Evolutionary conservation across 805 yeast genomes (phyloP).

Genomic region (Wickerhamiella sergipiensis): DNA sequence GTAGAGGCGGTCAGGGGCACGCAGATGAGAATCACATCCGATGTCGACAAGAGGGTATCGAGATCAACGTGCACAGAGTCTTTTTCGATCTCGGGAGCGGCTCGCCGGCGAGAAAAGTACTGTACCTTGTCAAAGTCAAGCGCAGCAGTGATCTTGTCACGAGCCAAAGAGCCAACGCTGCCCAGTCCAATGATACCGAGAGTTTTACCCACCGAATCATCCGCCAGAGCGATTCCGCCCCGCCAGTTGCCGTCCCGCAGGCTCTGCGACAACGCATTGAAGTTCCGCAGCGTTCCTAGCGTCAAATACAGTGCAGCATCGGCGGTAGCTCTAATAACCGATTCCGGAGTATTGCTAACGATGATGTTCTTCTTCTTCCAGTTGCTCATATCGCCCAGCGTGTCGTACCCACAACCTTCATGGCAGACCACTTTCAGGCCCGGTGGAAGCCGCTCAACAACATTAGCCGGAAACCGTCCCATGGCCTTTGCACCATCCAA

Average conservation of each 20-base stretch:
- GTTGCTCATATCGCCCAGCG: slow-evolving; percentile 31
- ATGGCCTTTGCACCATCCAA: slow-evolving; percentile 28
- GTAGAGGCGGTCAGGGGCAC: slow-evolving; percentile 42
- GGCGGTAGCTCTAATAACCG: slow-evolving; percentile 44
- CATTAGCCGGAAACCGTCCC: slow-evolving; percentile 34
- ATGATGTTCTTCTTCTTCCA: slow-evolving; percentile 32
- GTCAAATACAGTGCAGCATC: slow-evolving; percentile 40
- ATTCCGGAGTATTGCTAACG: slow-evolving; percentile 38
- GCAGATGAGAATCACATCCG: slow-evolving; percentile 38
- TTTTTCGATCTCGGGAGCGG: slow-evolving; percentile 34
- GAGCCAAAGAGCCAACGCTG: slow-evolving; percentile 45
- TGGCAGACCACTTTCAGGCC: slow-evolving; percentile 33
- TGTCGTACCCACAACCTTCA: slow-evolving; percentile 48
- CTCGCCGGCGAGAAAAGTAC: slow-evolving; percentile 38
- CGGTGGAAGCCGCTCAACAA: slow-evolving; percentile 28
- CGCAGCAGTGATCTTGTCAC: slow-evolving; percentile 33
- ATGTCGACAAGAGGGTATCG: slow-evolving; percentile 33
- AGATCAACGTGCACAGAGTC: slow-evolving; percentile 32
- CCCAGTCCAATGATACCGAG: slow-evolving; percentile 54
- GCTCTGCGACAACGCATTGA: slow-evolving; percentile 29
- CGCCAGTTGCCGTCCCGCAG: slow-evolving; percentile 36
- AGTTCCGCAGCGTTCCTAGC: slow-evolving; percentile 39
- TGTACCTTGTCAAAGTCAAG: slow-evolving; percentile 38
- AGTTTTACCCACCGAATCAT: slow-evolving; percentile 35
- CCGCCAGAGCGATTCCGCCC: slow-evolving; percentile 32